Base-by-base conservation (phyloP, 2,329 filamentous ascomycete genomes). In the Whalleya microplaca region DNA sequence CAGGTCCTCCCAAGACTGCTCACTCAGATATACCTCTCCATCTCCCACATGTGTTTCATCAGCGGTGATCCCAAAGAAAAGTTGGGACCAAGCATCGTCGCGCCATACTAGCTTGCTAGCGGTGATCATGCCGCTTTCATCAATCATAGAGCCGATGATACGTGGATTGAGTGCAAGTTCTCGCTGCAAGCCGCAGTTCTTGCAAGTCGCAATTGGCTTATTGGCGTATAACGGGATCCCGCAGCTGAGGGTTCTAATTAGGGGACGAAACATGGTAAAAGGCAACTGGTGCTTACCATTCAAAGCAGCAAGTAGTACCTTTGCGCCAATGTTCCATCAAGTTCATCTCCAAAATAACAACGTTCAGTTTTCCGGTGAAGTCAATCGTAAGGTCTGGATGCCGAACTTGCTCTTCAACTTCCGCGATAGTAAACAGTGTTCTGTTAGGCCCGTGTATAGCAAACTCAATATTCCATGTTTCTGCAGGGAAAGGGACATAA, bases 111-210 rank as follows among this genome's bases (percentile, higher is more conserved):
- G 70, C 67, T 84, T 85, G 0, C 79, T 80, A 1, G 75, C 66
- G 1, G 69, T 66, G 8, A 86, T 75, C 32, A 74, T 75, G 4
- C 81, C 84, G 0, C 83, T 87, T 67, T 88, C 85, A 56, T 88
- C 78, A 7, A 75, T 48, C 2, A 80, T 62, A 0, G 65, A 67
- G 8, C 76, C 75, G 21, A 80, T 66, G 29, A 77, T 67, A 9
- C 69, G 70, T 3, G 78, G 72, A 59, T 80, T 81, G 2, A 77
- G 65, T 7, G 61, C 59, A 10, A 79, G 71, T 0, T 58, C 45
- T 2, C 66, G 59, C 2, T 59, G 45, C 9, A 50, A 64, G 12
- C 63, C 54, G 57, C 78, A 81, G 57, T 75, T 73, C 20, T 68
- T 72, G 56, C 78, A 80, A 10, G 61, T 67, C 1, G 68, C 72